Percentiles rank a stretch among this genome's conserved stretches.
phyloP scores from a whole-genome alignment of 2,329 filamentous ascomycete genomes.

The Colletotrichum magnum region DNA sequence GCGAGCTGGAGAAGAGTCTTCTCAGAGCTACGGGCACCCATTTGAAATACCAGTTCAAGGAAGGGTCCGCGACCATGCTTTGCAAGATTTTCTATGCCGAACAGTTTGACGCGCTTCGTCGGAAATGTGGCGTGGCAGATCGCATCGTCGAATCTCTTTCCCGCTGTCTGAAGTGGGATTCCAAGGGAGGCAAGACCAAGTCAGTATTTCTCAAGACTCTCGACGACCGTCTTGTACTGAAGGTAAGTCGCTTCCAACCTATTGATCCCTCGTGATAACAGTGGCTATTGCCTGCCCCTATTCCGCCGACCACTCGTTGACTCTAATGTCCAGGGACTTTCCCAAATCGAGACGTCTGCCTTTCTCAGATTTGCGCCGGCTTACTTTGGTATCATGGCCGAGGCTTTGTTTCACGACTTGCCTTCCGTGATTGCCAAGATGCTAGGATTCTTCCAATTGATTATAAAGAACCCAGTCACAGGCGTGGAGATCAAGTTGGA shows the following conservation, averaged over 20 bases:
- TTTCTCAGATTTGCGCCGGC: constrained; percentile 96
- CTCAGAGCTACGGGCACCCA: constrained; percentile 90
- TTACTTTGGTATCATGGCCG: constrained; percentile 97
- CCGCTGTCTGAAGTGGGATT: constrained; percentile 97
- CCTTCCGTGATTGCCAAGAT: constrained; percentile 99
- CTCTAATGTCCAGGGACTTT: constrained; percentile 74
- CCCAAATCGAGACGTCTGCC: constrained; percentile 90
- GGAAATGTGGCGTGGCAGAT: constrained; percentile 93
- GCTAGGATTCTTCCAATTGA: constrained; percentile 97
- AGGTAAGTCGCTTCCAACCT: constrained; percentile 57
- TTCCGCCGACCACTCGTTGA: constrained; percentile 34
- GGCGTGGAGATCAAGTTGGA: constrained; percentile 96
- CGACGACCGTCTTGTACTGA: constrained; percentile 93
- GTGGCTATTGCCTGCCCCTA: too few species aligned
- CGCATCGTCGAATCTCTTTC: constrained; percentile 96
- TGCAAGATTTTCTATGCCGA: constrained; percentile 99
- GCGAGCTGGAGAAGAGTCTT: constrained; percentile 87
- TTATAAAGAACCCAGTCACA: constrained; percentile 94
- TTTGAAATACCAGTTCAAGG: constrained; percentile 94
- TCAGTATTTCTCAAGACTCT: constrained; percentile 97
- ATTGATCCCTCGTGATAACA: too few species aligned
- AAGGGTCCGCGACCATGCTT: constrained; percentile 93
- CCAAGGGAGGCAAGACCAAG: constrained; percentile 97
- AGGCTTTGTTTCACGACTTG: constrained; percentile 94
- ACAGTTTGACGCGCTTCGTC: constrained; percentile 93